Conservation (phyloP, 2,329 filamentous ascomycete species). For the Ophidiomyces ophidiicola region DNA sequence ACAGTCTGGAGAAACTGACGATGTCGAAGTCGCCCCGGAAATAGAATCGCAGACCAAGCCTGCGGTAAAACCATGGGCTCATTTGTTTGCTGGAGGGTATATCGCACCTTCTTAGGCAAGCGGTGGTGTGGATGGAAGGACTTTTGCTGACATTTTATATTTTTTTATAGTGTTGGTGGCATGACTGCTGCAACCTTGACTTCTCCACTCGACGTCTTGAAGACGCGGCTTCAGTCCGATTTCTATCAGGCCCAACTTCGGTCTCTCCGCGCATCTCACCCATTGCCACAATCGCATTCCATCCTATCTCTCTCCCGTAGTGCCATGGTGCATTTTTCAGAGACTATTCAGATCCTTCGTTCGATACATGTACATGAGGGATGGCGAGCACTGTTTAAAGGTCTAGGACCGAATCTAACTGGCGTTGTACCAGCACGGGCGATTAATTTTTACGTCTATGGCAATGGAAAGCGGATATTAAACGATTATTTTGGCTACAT, state of each 20-base stretch:
- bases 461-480: conserved; percentile 76
- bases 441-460: conserved; percentile 91
- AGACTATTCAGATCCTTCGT: conserved; percentile 75
- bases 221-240: conserved; percentile 85
- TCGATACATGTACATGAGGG: conserved; percentile 73
- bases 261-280: conserved; percentile 11
- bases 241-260: conserved; percentile 76
- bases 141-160: conserved; percentile 7
- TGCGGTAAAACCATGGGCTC: conserved; percentile 66
- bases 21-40: conserved; percentile 22
- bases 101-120: conserved; percentile 21
- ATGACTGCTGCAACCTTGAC: conserved; percentile 91
- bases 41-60: conserved; percentile 9
- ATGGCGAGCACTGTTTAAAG: conserved; percentile 80
- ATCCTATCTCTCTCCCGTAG: conserved; percentile 54
- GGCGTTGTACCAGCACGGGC: conserved; percentile 80
- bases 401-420: conserved; percentile 76
- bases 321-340: conserved; percentile 61
- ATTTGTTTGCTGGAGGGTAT: conserved; percentile 83
- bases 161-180: conserved; percentile 55
- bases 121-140: conserved; percentile 10
- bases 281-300: conserved; percentile 26
- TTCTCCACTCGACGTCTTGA: conserved; percentile 83
- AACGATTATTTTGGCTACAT: conserved; percentile 48
- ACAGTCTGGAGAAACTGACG: conserved; percentile 30